A percentile compares a stretch with the other conserved stretches of the same genome.
These are phyloP conservation scores for Magnaporthiopsis poae DNA, from an alignment of 2,329 filamentous ascomycete genomes.

Conservation along the genomic window DNA sequence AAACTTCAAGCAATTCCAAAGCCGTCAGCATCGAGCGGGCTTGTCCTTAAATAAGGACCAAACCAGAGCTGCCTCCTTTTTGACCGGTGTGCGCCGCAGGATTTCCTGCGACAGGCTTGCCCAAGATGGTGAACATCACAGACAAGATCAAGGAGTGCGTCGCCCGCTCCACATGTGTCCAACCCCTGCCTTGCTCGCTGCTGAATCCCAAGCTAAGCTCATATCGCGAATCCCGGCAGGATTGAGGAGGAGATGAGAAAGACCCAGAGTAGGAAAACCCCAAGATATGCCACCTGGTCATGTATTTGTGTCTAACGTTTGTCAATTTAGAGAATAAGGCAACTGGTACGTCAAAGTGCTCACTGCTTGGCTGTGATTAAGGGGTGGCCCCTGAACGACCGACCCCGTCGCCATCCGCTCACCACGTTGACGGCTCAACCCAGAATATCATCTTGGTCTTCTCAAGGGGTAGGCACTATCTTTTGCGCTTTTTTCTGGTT, in stretches of 20 bases:
- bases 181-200: neutral
- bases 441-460: slow-evolving; percentile 96
- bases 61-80: neutral
- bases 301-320: neutral
- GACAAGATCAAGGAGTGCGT: slow-evolving; percentile 98
- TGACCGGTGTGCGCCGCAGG: neutral
- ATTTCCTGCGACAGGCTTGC: slow-evolving; percentile 3
- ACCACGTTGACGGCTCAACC: neutral
- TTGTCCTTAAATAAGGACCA: neutral
- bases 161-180: neutral
- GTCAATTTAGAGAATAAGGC: slow-evolving; percentile 78
- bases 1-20: neutral
- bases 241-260: slow-evolving; percentile 99
- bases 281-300: neutral
- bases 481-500: too few species aligned
- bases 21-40: neutral
- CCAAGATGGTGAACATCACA: slow-evolving; percentile 94
- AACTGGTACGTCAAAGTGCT: slow-evolving; percentile 59
- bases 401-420: neutral
- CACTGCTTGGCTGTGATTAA: neutral
- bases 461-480: slow-evolving; percentile 66
- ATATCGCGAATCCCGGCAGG: slow-evolving; percentile 38
- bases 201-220: neutral
- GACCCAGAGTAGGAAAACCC: slow-evolving; percentile 72
- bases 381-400: neutral